Evolutionary conservation across 768 basidiomycete genomes (phyloP).

Genomic region (Dentipellis sp.): DNA sequence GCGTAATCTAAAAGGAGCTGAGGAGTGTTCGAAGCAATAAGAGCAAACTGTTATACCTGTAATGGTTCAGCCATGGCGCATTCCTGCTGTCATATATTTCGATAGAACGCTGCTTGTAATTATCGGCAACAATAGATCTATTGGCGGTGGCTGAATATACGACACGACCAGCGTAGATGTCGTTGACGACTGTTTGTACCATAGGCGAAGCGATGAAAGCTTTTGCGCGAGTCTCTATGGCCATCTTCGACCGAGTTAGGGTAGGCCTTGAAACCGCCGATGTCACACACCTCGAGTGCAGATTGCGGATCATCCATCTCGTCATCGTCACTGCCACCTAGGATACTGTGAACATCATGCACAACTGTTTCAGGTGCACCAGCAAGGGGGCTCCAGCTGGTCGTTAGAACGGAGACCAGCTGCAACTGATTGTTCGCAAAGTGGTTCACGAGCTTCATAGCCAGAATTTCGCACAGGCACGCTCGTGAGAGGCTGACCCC

Average conservation of each 20-base stretch:
- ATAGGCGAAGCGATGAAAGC: conserved; percentile 75
- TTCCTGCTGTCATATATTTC: conserved; percentile 60
- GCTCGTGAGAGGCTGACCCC: conserved; percentile 65
- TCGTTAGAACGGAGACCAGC: conserved; percentile 70
- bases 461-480: conserved; percentile 78
- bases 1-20: conserved; percentile 44
- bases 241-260: conserved; percentile 47
- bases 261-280: background rate
- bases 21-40: background rate
- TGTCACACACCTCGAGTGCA: conserved; percentile 70
- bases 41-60: conserved; percentile 37
- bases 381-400: conserved; percentile 77
- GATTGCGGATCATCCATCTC: conserved; percentile 66
- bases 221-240: conserved; percentile 80
- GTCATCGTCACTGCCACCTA: conserved; percentile 45
- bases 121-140: conserved; percentile 80
- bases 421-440: conserved; percentile 73
- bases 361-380: conserved; percentile 63
- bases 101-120: conserved; percentile 75
- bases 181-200: conserved; percentile 79
- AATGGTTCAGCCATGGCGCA: conserved; percentile 77
- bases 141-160: conserved; percentile 45
- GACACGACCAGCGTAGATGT: conserved; percentile 78
- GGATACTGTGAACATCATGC: conserved; percentile 48
- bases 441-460: conserved; percentile 73